These are phyloP conservation scores for Eleusine coracana DNA, from an alignment of 176 grass and related monocot species.

Conservation along the genomic window DNA sequence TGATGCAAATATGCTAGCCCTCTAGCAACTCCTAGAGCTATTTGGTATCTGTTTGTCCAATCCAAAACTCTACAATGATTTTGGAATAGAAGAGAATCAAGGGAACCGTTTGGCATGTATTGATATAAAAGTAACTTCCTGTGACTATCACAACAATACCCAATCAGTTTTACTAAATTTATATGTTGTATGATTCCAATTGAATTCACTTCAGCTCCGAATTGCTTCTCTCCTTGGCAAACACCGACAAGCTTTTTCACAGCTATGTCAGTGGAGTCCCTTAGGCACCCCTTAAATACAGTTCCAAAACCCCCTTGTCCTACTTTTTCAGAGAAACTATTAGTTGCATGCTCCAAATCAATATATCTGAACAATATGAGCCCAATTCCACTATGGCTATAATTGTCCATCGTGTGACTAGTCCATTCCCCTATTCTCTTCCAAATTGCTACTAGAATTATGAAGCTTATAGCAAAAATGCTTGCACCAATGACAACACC, in stretches of 20 bases:
- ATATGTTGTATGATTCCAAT: slow-evolving; percentile 65
- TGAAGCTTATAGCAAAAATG: neutral
- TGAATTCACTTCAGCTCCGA: slow-evolving; percentile 48
- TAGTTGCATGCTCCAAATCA: slow-evolving; percentile 53
- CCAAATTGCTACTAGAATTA: slow-evolving; percentile 1
- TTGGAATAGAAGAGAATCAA: slow-evolving; percentile 51
- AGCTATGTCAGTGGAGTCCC: slow-evolving; percentile 48
- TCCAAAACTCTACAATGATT: slow-evolving; percentile 4
- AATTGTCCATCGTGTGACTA: neutral
- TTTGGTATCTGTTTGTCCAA: slow-evolving; percentile 52
- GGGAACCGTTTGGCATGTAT: slow-evolving; percentile 57
- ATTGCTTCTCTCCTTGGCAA: slow-evolving; percentile 69
- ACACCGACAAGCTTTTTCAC: slow-evolving; percentile 63
- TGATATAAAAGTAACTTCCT: slow-evolving; percentile 61
- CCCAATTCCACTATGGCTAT: slow-evolving; percentile 14
- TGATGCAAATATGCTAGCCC: slow-evolving; percentile 64
- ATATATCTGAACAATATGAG: slow-evolving; percentile 43
- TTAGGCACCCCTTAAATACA: slow-evolving; percentile 61
- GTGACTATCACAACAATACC: slow-evolving; percentile 54
- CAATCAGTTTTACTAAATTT: slow-evolving; percentile 58
- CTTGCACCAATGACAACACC: slow-evolving; percentile 10
- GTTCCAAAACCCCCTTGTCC: slow-evolving; percentile 67
- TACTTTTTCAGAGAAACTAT: slow-evolving; percentile 60
- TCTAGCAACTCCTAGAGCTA: slow-evolving; percentile 56
- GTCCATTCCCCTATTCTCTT: neutral